A percentile compares a stretch with the other conserved stretches of the same genome.
These are phyloP conservation scores for Cardamine resedifolia DNA, from an alignment of 345 rosid genomes.

Conservation along the genomic window DNA sequence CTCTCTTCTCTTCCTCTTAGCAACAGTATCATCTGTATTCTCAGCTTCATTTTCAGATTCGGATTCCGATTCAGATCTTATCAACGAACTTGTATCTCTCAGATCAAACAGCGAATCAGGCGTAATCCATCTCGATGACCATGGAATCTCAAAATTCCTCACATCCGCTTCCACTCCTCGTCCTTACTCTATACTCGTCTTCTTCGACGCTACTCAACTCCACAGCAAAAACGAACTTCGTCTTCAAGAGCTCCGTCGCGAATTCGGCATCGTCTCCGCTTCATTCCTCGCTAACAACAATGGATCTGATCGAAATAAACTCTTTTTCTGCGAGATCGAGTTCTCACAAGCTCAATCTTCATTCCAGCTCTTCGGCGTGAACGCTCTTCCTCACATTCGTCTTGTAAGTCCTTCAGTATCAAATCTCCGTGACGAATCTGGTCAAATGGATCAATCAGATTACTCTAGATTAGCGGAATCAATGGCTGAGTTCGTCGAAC, in stretches of 20 bases:
- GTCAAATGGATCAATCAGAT: constrained; percentile 71
- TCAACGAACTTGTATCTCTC: constrained; percentile 59
- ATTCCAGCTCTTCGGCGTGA: constrained; percentile 73
- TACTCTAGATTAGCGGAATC: constrained; percentile 76
- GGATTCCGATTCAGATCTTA: constrained; percentile 49
- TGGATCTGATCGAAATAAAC: constrained; percentile 45
- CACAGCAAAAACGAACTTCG: constrained; percentile 68
- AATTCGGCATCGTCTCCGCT: constrained; percentile 68
- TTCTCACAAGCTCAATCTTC: constrained; percentile 67
- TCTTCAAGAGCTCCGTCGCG: constrained; percentile 61
- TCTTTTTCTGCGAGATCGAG: constrained; percentile 85
- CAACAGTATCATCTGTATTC: constrained; percentile 14
- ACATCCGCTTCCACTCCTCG: constrained; percentile 68
- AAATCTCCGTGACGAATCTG: constrained; percentile 62
- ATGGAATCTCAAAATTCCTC: constrained; percentile 67
- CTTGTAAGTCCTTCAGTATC: constrained; percentile 54
- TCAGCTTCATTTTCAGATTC: constrained; percentile 12
- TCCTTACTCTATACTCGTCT: constrained; percentile 70
- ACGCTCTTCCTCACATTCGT: constrained; percentile 91
- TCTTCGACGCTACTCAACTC: constrained; percentile 81
- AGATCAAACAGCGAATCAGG: constrained; percentile 66
- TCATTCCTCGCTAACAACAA: constrained; percentile 73
- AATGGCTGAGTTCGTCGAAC: constrained; percentile 69
- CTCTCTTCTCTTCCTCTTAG: constrained; percentile 33
- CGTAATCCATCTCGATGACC: constrained; percentile 80